phyloP scores from a whole-genome alignment of 331 rosid genomes.

The Rosa hybrid region DNA sequence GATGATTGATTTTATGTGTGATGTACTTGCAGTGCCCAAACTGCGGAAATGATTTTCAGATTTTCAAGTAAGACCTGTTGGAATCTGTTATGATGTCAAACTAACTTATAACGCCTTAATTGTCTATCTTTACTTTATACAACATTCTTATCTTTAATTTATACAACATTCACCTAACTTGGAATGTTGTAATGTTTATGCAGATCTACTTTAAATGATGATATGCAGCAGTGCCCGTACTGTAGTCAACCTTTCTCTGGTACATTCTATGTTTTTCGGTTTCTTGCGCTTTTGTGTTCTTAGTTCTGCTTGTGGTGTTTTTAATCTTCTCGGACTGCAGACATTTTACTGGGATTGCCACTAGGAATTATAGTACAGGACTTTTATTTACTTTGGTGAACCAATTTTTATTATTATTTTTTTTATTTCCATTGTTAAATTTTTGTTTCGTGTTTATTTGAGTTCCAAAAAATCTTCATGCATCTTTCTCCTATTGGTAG shows the following conservation, averaged over 20 bases:
- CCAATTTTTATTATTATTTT: background rate
- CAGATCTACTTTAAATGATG: slow-evolving; percentile 82
- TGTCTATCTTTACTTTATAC: background rate
- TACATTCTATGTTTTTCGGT: slow-evolving; percentile 23
- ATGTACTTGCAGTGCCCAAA: slow-evolving; percentile 85
- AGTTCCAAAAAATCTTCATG: background rate
- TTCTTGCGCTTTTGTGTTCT: background rate
- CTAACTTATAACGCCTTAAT: background rate
- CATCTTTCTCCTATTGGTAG: background rate
- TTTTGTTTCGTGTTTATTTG: background rate
- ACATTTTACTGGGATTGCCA: background rate
- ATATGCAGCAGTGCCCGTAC: slow-evolving; percentile 83
- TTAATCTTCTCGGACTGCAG: background rate
- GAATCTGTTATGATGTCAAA: background rate
- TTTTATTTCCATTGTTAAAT: background rate
- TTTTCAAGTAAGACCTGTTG: slow-evolving; percentile 76
- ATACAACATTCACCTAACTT: background rate
- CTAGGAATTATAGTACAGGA: background rate
- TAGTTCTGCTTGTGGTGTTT: background rate
- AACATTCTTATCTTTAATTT: background rate
- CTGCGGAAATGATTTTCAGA: slow-evolving; percentile 93
- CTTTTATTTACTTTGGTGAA: background rate
- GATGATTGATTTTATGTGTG: slow-evolving; percentile 17
- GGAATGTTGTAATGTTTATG: slow-evolving; percentile 21
- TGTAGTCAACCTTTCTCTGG: slow-evolving; percentile 95